These are phyloP conservation scores for Taiwanofungus camphoratus DNA, from an alignment of 1,284 basidiomycete species.

Conservation along the genomic window DNA sequence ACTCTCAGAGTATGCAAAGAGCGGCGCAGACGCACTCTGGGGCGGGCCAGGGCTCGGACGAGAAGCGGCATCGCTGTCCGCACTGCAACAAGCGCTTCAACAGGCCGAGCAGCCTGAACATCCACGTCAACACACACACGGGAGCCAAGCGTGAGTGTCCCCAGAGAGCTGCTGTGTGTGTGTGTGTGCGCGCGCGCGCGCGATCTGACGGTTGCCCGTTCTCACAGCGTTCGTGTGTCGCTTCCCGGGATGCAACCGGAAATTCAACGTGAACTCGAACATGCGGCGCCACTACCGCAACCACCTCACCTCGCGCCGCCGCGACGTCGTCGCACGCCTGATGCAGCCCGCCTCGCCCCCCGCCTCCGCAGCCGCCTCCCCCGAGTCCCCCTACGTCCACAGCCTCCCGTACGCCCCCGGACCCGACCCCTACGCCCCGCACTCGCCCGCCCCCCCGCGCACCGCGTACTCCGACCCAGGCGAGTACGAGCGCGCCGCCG, in stretches of 20 bases:
- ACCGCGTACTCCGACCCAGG: neutral
- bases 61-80: slow-evolving; percentile 31
- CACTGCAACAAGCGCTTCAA: slow-evolving; percentile 39
- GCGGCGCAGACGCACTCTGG: neutral
- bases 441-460: neutral
- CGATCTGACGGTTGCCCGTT: neutral
- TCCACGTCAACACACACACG: slow-evolving; percentile 38
- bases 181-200: neutral
- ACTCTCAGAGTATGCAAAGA: slow-evolving; percentile 1
- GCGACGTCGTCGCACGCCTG: slow-evolving; percentile 18
- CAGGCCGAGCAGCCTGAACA: slow-evolving; percentile 38
- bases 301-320: slow-evolving; percentile 25
- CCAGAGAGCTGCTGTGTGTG: neutral
- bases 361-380: neutral
- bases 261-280: slow-evolving; percentile 40
- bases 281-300: slow-evolving; percentile 38
- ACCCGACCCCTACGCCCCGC: neutral
- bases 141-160: slow-evolving; percentile 33
- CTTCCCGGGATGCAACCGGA: slow-evolving; percentile 33
- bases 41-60: slow-evolving; percentile 12
- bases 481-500: slow-evolving; percentile 3
- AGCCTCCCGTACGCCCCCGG: neutral
- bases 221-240: slow-evolving; percentile 32
- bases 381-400: neutral
- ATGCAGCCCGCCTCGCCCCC: slow-evolving; percentile 11